Conservation (phyloP, 768 basidiomycete species). For the Melanogaster broomeanus region DNA sequence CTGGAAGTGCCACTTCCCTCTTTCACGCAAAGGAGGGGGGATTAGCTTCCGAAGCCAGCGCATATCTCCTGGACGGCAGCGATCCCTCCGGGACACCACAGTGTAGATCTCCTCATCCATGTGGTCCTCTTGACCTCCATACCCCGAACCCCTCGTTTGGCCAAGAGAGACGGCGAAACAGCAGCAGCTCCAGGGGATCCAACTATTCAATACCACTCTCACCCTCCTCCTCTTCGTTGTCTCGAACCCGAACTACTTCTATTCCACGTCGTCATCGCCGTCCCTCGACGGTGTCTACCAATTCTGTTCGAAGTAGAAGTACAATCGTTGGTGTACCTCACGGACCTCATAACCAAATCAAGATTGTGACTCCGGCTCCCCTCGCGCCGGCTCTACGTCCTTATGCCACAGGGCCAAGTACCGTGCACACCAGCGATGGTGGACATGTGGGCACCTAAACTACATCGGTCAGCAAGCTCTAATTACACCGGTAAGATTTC, state of each 20-base stretch:
- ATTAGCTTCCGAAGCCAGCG: slow-evolving; percentile 14
- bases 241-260: slow-evolving; percentile 9
- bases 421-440: slow-evolving; percentile 29
- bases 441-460: slow-evolving; percentile 39
- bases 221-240: slow-evolving; percentile 10
- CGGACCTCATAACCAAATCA: slow-evolving; percentile 56
- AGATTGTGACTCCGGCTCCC: slow-evolving; percentile 70
- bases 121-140: neutral
- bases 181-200: slow-evolving; percentile 8
- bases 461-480: slow-evolving; percentile 9
- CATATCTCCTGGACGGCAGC: slow-evolving; percentile 15
- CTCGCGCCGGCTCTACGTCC: slow-evolving; percentile 46
- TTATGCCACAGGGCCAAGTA: slow-evolving; percentile 7
- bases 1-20: slow-evolving; percentile 38
- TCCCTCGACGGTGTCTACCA: slow-evolving; percentile 40
- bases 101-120: slow-evolving; percentile 8
- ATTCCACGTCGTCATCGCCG: slow-evolving; percentile 34
- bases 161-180: slow-evolving; percentile 1
- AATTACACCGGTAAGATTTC: slow-evolving; percentile 9
- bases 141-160: slow-evolving; percentile 2
- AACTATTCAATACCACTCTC: slow-evolving; percentile 21
- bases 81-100: neutral
- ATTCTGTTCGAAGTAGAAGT: slow-evolving; percentile 35
- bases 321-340: slow-evolving; percentile 63
- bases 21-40: slow-evolving; percentile 21